phyloP scores from a whole-genome alignment of 441 rosid genomes.

The Eruca vesicaria region DNA sequence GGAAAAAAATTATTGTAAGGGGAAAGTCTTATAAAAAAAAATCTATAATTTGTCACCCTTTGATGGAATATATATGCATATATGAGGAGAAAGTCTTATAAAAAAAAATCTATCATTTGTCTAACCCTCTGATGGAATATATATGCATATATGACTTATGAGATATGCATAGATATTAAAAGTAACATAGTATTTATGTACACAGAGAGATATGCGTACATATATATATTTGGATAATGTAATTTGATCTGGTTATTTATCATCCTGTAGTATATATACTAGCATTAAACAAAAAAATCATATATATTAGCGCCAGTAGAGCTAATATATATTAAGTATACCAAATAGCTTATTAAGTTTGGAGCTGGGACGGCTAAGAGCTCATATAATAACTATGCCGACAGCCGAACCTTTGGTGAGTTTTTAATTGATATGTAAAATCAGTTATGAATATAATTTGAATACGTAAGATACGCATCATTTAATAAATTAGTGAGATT shows the following conservation, averaged over 20 bases:
- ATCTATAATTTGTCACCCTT: neutral
- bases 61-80: neutral
- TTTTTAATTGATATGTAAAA: neutral
- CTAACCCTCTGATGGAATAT: neutral
- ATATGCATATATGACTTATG: neutral
- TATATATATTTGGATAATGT: conserved; percentile 14
- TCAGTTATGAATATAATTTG: neutral
- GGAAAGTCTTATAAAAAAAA: too few species aligned
- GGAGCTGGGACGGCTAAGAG: conserved; percentile 17
- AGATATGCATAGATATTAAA: neutral
- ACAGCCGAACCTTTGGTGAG: conserved; percentile 6
- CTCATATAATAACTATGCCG: conserved; percentile 15
- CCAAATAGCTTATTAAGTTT: neutral
- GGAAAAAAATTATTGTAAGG: neutral
- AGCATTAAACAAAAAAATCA: too few species aligned
- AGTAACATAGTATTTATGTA: neutral
- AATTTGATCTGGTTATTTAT: conserved; percentile 7
- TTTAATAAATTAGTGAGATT: neutral
- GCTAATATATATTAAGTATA: too few species aligned
- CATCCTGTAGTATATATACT: neutral
- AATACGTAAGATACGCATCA: neutral
- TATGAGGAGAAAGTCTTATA: too few species aligned
- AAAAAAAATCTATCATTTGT: neutral
- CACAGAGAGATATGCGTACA: neutral
- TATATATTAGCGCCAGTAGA: too few species aligned